Percentiles rank a stretch among this genome's conserved stretches.
These are phyloP conservation scores for Podaxis pistillaris DNA, from an alignment of 768 basidiomycete species.

Conservation along the genomic window DNA sequence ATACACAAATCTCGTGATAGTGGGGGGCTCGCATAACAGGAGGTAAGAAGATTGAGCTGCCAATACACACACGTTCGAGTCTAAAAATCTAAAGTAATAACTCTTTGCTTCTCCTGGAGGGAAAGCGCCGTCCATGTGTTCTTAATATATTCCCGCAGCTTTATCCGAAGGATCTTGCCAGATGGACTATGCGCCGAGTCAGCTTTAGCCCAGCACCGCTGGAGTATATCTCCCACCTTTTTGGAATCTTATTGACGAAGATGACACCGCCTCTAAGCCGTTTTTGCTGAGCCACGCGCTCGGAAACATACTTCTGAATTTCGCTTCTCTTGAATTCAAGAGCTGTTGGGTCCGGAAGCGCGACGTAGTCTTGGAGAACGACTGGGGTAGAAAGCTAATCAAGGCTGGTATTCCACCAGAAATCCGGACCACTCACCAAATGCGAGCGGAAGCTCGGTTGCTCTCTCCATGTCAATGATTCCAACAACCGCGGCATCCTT, in stretches of 20 bases:
- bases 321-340: not conserved
- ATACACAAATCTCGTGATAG: too few relatives aligned
- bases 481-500: not conserved
- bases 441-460: slow-evolving; percentile 1
- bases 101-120: not conserved
- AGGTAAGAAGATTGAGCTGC: not conserved
- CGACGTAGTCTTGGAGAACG: not conserved
- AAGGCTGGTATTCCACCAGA: not conserved
- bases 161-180: slow-evolving; percentile 1
- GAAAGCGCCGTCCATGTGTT: not conserved
- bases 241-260: not conserved
- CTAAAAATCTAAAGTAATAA: not conserved
- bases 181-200: not conserved
- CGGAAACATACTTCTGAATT: slow-evolving; percentile 7
- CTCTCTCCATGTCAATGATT: not conserved
- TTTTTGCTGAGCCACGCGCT: slow-evolving; percentile 2
- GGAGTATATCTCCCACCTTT: not conserved
- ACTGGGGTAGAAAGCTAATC: not conserved
- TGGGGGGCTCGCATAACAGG: not conserved
- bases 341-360: not conserved
- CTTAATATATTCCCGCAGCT: slow-evolving; percentile 1
- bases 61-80: not conserved
- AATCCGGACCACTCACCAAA: not conserved
- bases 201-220: not conserved
- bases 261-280: slow-evolving; percentile 1